These are phyloP conservation scores for Aureobasidium sp. DNA, from an alignment of 2,329 filamentous ascomycete genomes.

Conservation along the genomic window DNA sequence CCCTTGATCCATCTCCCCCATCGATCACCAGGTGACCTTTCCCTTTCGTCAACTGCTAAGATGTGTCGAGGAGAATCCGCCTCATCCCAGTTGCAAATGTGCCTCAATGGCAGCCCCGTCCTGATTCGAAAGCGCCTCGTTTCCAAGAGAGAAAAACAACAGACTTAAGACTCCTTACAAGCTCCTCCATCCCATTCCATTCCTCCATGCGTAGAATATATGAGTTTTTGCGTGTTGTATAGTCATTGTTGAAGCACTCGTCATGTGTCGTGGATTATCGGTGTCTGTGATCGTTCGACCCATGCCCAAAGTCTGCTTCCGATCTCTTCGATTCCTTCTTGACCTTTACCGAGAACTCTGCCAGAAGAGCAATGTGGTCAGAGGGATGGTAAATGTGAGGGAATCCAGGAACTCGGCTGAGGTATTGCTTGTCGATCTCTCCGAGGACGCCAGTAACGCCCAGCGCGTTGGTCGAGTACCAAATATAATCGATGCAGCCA, in stretches of 20 bases:
- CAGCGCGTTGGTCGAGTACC: slow-evolving; percentile 88
- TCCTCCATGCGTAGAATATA: slow-evolving; percentile 5
- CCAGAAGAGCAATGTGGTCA: slow-evolving; percentile 84
- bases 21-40: not conserved
- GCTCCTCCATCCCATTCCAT: slow-evolving; percentile 8
- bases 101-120: not conserved
- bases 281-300: slow-evolving; percentile 10
- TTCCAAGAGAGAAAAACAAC: slow-evolving; percentile 12
- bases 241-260: not conserved
- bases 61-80: not conserved
- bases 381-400: slow-evolving; percentile 92
- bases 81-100: not conserved
- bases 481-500: slow-evolving; percentile 93
- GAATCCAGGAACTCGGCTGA: slow-evolving; percentile 82
- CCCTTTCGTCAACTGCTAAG: not conserved
- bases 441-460: slow-evolving; percentile 79
- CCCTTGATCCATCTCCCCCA: not conserved
- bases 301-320: slow-evolving; percentile 30
- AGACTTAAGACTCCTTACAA: slow-evolving; percentile 10
- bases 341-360: slow-evolving; percentile 82
- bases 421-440: slow-evolving; percentile 76
- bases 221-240: slow-evolving; percentile 6
- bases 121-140: slow-evolving; percentile 13
- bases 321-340: slow-evolving; percentile 57
- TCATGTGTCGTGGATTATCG: not conserved